These are phyloP conservation scores for Acrodontium crateriforme DNA, from an alignment of 2,329 filamentous ascomycete genomes.

Conservation along the genomic window DNA sequence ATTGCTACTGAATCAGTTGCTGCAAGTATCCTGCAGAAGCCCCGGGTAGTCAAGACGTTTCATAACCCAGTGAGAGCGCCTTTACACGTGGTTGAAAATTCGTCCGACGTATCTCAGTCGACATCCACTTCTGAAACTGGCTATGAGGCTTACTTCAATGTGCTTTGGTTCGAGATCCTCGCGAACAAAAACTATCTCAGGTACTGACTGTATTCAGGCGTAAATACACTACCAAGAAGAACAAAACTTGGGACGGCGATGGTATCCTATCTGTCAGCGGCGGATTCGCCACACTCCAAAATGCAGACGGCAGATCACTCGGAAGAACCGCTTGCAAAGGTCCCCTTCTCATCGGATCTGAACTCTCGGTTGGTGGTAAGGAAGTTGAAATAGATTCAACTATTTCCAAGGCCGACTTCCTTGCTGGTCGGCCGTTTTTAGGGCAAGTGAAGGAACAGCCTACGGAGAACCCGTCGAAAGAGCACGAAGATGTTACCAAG, in stretches of 20 bases:
- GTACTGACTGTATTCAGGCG: constrained; percentile 33
- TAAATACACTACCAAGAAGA: constrained; percentile 56
- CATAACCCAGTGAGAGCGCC: constrained; percentile 17
- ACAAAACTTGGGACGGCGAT: constrained; percentile 67
- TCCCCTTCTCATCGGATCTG: constrained; percentile 45
- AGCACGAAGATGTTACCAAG: constrained; percentile 12
- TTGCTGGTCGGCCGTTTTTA: constrained; percentile 17
- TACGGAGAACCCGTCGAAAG: constrained; percentile 10
- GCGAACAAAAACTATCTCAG: neutral
- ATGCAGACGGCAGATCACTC: constrained; percentile 49
- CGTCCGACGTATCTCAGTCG: constrained; percentile 6
- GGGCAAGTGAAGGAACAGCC: constrained; percentile 15
- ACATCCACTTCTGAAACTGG: constrained; percentile 8
- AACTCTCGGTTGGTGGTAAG: constrained; percentile 49
- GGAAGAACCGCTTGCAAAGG: constrained; percentile 43
- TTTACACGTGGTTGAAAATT: constrained; percentile 15
- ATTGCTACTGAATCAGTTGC: constrained; percentile 12
- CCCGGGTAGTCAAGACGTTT: constrained; percentile 10
- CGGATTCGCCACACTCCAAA: constrained; percentile 47
- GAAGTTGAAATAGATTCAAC: constrained; percentile 54
- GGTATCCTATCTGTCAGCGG: constrained; percentile 45
- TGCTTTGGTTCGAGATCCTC: constrained; percentile 23
- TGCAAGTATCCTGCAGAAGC: constrained; percentile 20
- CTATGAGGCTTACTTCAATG: constrained; percentile 28
- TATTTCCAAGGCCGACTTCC: constrained; percentile 42